Percentiles rank a stretch among this genome's conserved stretches.
Evolutionary conservation across 768 basidiomycete species (phyloP).

Genomic region (Cantharellus anzutake): DNA sequence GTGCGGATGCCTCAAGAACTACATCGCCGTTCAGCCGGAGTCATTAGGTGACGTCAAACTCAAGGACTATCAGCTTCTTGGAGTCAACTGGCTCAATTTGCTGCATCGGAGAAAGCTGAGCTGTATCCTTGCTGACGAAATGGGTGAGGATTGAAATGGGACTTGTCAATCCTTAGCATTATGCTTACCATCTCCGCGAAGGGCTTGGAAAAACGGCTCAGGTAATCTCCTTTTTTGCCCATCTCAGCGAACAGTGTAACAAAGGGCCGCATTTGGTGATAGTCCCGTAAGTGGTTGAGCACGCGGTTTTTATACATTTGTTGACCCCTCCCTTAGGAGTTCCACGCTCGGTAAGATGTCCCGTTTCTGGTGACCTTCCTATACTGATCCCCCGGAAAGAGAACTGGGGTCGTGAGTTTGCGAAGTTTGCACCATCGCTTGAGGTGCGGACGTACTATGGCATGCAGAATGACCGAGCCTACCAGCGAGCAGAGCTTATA

Average conservation of each 20-base stretch:
- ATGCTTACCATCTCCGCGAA: slow-evolving; percentile 15
- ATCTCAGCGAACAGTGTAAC: slow-evolving; percentile 60
- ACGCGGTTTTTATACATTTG: neutral
- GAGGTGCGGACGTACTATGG: slow-evolving; percentile 87
- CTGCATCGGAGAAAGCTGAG: slow-evolving; percentile 64
- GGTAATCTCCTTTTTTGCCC: slow-evolving; percentile 91
- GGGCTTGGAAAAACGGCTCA: slow-evolving; percentile 98
- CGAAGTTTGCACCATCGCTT: slow-evolving; percentile 72
- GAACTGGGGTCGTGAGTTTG: slow-evolving; percentile 97
- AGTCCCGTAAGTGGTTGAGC: slow-evolving; percentile 55
- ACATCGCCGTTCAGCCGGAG: slow-evolving; percentile 56
- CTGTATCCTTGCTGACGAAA: slow-evolving; percentile 96
- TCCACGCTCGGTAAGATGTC: neutral
- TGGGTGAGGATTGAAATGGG: slow-evolving; percentile 43
- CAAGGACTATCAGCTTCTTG: slow-evolving; percentile 94
- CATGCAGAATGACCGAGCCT: slow-evolving; percentile 64
- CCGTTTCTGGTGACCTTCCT: neutral
- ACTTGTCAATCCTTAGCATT: neutral
- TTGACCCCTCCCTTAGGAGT: neutral
- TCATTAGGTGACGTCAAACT: slow-evolving; percentile 48
- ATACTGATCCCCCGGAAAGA: slow-evolving; percentile 75
- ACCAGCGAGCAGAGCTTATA: slow-evolving; percentile 50
- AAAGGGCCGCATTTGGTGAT: slow-evolving; percentile 83
- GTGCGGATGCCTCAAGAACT: slow-evolving; percentile 25
- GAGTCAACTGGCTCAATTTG: slow-evolving; percentile 93